Evolutionary conservation across 805 yeast species (phyloP), one percentile per base, ranked within the genome.

Genomic region (Myxozyma vanderwaltii): DNA sequence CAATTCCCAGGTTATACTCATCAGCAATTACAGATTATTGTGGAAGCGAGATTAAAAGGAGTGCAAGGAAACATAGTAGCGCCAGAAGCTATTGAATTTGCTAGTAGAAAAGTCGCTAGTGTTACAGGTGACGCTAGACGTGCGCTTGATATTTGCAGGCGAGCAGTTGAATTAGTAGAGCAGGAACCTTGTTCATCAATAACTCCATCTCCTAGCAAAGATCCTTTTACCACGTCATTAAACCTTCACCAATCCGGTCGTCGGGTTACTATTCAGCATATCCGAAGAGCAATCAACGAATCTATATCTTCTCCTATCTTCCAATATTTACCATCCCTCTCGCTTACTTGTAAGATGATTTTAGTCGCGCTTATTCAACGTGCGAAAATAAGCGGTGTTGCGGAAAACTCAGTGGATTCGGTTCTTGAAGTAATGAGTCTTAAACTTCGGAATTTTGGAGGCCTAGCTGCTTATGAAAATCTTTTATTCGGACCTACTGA

Each of bases 91-190:
- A 82, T 91, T 64, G 92, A 87, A 59, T 91, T 88, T 76, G 97
- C 97, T 0, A 84, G 97, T 1, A 81, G 97, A 73, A 91, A 91
- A 72, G 95, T 94, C 45, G 96, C 98, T 4, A 84, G 94, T 74
- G 97, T 94, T 2, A 88, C 95, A 71, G 99, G 99, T 59, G 99
- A 94, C 77, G 99, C 97, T 0, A 79, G 99, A 68, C 78, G 98
- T 59, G 97, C 96, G 0, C 76, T 94, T 56, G 87, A 87, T 58
- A 88, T 94, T 24, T 88, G 97, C 69, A 80, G 91, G 39, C 77
- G 97, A 58, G 97, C 97, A 0, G 86, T 91, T 6, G 97, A 90
- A 69, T 78, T 91, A 31, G 96, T 96, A 0, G 95, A 89, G 68
- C 69, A 74, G 35, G 88, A 85, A 21, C 60, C 82, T 79, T 67